Base-by-base conservation (phyloP, 768 basidiomycete genomes). In the Calocera cornea region DNA sequence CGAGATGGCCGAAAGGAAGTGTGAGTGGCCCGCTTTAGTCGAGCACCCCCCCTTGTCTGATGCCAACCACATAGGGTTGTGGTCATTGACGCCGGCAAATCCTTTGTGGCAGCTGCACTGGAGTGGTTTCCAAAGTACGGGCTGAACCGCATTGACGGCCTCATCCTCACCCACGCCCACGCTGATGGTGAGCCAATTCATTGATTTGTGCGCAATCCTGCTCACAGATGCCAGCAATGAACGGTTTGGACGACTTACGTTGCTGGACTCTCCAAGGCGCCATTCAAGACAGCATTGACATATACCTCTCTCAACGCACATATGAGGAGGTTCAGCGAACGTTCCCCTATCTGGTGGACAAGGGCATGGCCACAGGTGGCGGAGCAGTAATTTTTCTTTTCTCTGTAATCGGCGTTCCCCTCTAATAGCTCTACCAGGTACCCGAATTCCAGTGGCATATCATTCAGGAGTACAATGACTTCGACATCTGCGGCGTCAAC, bases 161-260 rank as follows among this genome's bases (percentile, higher is more conserved):
- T 95, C 14, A 78, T 97, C 16, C 84, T 95, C 47, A 94, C 92
- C 0, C 92, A 95, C 76, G 86, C 90, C 10, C 93, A 95, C 77
- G 89, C 90, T 41, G 90, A 92, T 76, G 89, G 84, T 83, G 64
- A 65, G 78, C 72, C 24, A 66, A 1, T 11, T 41, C 22, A 36
- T 44, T 34, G 33, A 24, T 16, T 31, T 3, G 2, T 12, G 31
- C 34, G 11, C 65, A 8, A 31, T 22, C 24, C 24, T 17, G 50
- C 68, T 71, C 47, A 69, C 65, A 41, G 10, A 54, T 41, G 65
- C 47, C 68, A 82, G 92, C 93, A 7, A 90, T 92, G 79, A 92
- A 92, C 72, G 93, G 93, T 1, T 76, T 95, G 67, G 93, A 95
- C 77, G 93, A 95, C 76, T 78, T 95, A 40, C 81, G 92, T 80